phyloP scores from a whole-genome alignment of 352 stramenopile genomes.

The Pythium volutum region DNA sequence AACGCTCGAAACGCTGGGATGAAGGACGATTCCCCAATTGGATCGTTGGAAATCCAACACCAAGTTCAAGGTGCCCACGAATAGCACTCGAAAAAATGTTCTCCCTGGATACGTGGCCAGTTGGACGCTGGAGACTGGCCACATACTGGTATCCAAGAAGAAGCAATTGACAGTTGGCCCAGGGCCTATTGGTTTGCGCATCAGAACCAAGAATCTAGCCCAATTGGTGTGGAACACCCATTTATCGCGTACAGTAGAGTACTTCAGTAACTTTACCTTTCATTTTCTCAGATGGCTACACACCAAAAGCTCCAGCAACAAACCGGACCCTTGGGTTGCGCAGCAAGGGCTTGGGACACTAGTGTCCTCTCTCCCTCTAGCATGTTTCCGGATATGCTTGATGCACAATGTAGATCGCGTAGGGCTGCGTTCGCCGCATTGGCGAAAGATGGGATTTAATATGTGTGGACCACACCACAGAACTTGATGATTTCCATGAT shows the following conservation, averaged over 20 bases:
- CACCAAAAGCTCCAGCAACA: not conserved
- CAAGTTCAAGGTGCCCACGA: not conserved
- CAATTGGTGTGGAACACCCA: not conserved
- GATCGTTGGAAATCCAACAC: not conserved
- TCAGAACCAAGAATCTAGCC: not conserved
- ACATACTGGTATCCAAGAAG: too few relatives aligned
- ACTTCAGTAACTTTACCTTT: not conserved
- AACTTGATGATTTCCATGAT: not conserved
- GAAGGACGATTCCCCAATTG: not conserved
- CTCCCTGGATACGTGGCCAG: not conserved
- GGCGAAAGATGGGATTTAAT: not conserved
- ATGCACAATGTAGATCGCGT: too few relatives aligned
- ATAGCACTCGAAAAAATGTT: not conserved
- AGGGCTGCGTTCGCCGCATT: too few relatives aligned
- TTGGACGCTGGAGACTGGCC: too few relatives aligned
- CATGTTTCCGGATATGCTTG: too few relatives aligned
- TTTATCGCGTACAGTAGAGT: conserved; percentile 1
- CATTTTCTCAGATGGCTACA: conserved; percentile 14
- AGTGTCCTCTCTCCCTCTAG: too few relatives aligned
- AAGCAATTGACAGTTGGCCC: too few relatives aligned
- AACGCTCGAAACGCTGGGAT: not conserved
- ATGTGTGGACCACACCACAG: conserved; percentile 20
- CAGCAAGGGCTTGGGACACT: too few relatives aligned
- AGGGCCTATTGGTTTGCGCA: too few relatives aligned
- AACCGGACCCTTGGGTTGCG: not conserved